phyloP scores from a whole-genome alignment of 2,329 filamentous ascomycete species.

The Fusarium sp. region DNA sequence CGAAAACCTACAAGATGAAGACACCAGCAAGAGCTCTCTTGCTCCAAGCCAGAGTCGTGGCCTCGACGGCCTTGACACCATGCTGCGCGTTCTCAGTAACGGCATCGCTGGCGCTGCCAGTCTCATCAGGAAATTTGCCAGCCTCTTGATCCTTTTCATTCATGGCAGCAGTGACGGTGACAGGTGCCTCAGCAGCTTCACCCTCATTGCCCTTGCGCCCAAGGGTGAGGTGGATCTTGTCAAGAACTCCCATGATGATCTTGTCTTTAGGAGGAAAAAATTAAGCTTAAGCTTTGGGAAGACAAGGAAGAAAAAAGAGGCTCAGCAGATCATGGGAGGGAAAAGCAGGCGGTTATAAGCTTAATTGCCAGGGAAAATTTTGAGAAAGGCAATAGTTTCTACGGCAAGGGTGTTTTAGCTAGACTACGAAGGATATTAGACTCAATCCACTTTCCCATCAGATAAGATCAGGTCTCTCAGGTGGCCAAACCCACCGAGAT shows the following conservation, averaged over 20 bases:
- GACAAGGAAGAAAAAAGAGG: constrained; percentile 18
- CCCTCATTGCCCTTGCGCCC: constrained; percentile 31
- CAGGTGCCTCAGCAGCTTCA: constrained; percentile 18
- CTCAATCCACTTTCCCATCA: constrained; percentile 36
- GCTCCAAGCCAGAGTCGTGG: constrained; percentile 56
- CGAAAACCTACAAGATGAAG: constrained; percentile 51
- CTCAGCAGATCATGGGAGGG: background rate
- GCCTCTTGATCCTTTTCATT: constrained; percentile 37
- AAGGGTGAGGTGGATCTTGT: constrained; percentile 23
- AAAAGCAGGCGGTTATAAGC: constrained; percentile 14
- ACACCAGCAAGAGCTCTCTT: constrained; percentile 51
- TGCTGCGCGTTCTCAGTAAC: constrained; percentile 48
- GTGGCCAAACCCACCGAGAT: constrained; percentile 33
- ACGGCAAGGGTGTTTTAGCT: constrained; percentile 13
- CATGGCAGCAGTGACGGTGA: constrained; percentile 18
- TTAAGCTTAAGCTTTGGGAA: constrained; percentile 21
- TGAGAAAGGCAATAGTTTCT: constrained; percentile 1
- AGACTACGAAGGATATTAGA: constrained; percentile 15
- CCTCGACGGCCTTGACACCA: constrained; percentile 57
- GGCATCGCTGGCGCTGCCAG: constrained; percentile 22
- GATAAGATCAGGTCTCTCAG: constrained; percentile 41
- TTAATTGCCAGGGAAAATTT: constrained; percentile 11
- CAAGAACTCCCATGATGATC: constrained; percentile 35
- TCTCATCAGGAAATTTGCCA: constrained; percentile 17
- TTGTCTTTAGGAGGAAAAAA: constrained; percentile 11